A percentile compares a stretch with the other conserved stretches of the same genome.
Evolutionary conservation across 208 protist species (phyloP).

Genomic region (Endotrypanum monterogeii): DNA sequence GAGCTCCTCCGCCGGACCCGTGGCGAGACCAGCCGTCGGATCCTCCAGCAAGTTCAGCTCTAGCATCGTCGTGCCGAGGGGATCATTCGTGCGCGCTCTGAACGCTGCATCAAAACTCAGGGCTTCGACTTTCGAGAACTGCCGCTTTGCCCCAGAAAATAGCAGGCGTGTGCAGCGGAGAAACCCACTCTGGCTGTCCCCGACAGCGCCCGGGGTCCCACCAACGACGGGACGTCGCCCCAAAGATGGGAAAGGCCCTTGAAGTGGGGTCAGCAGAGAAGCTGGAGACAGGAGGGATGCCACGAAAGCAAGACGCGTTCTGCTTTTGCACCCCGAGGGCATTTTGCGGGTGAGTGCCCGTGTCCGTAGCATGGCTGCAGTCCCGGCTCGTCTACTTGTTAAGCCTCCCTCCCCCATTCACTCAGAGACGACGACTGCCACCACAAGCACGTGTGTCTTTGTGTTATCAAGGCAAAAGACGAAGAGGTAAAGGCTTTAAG

Average conservation of each 20-base stretch:
- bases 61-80: slow-evolving; percentile 25
- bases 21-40: slow-evolving; percentile 77
- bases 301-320: background rate
- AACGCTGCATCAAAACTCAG: background rate
- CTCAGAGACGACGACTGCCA: background rate
- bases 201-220: background rate
- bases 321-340: too few relatives aligned
- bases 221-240: background rate
- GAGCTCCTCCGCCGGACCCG: slow-evolving; percentile 74
- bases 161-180: background rate
- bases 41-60: slow-evolving; percentile 84
- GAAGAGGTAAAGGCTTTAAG: background rate
- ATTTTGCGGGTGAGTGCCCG: background rate
- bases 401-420: too few relatives aligned
- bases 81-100: slow-evolving; percentile 1
- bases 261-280: background rate
- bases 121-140: slow-evolving; percentile 2
- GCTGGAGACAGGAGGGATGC: background rate
- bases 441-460: background rate
- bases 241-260: background rate
- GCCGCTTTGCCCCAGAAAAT: background rate
- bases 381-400: background rate
- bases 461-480: background rate
- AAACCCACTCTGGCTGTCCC: background rate
- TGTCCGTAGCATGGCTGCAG: background rate